Evolutionary conservation across 148 eudicot species (phyloP).

Genomic region (Silene uniflora): DNA sequence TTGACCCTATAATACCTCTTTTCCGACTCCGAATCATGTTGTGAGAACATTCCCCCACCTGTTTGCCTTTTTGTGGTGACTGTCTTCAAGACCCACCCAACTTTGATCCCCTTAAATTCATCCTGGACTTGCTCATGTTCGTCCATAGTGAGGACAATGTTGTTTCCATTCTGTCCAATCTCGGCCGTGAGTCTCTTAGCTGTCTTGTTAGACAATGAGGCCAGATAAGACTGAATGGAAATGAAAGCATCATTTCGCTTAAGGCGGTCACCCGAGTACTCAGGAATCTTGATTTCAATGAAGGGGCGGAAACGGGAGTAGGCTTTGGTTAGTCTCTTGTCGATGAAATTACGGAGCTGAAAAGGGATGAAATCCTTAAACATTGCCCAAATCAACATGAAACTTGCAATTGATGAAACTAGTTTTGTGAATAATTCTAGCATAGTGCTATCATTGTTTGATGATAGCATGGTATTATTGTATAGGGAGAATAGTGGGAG

Average conservation of each 20-base stretch:
- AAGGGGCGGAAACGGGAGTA: slow-evolving; percentile 32
- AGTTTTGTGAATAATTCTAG: slow-evolving; percentile 30
- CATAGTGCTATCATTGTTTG: slow-evolving; percentile 10
- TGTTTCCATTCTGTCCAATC: slow-evolving; percentile 26
- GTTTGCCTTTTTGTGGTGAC: not conserved
- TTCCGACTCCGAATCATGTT: slow-evolving; percentile 25
- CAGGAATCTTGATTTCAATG: slow-evolving; percentile 35
- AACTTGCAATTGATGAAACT: slow-evolving; percentile 40
- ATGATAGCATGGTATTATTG: not conserved
- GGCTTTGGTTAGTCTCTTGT: slow-evolving; percentile 17
- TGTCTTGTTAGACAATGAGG: slow-evolving; percentile 25
- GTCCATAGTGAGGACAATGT: slow-evolving; percentile 36
- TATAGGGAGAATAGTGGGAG: slow-evolving; percentile 1
- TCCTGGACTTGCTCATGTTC: slow-evolving; percentile 46
- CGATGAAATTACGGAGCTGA: slow-evolving; percentile 28
- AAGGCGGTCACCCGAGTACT: slow-evolving; percentile 28
- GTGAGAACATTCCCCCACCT: not conserved
- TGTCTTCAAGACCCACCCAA: slow-evolving; percentile 38
- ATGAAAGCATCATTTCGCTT: slow-evolving; percentile 38
- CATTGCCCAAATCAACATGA: slow-evolving; percentile 49
- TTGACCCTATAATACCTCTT: slow-evolving; percentile 28
- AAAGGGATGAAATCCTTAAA: slow-evolving; percentile 41
- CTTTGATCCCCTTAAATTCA: slow-evolving; percentile 34
- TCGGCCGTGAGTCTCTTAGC: slow-evolving; percentile 48
- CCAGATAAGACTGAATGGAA: slow-evolving; percentile 39